Percentiles rank a stretch among this genome's conserved stretches.
These are phyloP conservation scores for Furcasterigmium furcatum DNA, from an alignment of 2,329 filamentous ascomycete species.

Conservation along the genomic window DNA sequence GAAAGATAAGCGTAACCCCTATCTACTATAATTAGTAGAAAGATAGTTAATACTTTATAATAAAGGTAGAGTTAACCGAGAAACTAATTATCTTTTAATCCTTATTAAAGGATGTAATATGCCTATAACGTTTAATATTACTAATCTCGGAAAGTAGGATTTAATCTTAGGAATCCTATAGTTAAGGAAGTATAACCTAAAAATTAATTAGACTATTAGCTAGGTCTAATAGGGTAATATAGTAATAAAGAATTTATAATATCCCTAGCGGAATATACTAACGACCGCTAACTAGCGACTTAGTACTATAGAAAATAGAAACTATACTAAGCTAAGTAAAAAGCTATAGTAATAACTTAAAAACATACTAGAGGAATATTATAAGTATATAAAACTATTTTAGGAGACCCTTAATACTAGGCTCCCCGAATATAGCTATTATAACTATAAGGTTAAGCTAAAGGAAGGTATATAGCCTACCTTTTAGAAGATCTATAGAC, in stretches of 20 bases:
- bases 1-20: no score
- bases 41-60: no score
- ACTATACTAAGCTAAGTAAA: background rate
- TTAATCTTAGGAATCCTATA: background rate
- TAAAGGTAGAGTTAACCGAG: no score
- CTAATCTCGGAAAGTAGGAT: no score
- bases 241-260: background rate
- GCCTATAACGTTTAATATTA: no score
- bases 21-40: no score
- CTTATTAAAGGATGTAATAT: no score
- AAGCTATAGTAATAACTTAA: background rate
- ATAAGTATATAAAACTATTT: background rate
- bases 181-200: background rate
- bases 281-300: background rate
- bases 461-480: conserved; percentile 11
- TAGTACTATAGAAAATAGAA: background rate
- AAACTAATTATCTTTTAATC: no score
- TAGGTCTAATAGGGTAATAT: background rate
- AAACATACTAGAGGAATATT: background rate
- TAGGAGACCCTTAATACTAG: background rate
- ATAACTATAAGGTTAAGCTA: background rate
- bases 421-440: background rate
- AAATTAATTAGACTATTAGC: background rate
- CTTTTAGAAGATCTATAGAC: no score
- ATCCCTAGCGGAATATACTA: background rate